Evolutionary conservation across 768 basidiomycete genomes (phyloP).

Genomic region (Boletus insuetus): DNA sequence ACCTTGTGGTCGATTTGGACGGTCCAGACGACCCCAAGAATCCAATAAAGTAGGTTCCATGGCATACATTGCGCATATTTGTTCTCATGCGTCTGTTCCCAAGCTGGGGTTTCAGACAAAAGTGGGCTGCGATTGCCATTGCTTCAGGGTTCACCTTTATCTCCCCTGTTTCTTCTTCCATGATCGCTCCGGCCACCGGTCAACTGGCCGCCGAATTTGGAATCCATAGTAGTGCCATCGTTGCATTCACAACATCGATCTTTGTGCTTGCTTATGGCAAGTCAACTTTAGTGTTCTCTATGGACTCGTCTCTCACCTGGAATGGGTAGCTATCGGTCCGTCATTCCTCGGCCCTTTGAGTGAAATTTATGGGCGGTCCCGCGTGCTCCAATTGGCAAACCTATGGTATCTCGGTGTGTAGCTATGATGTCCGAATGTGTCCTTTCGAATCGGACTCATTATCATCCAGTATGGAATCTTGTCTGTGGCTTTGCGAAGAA

Average conservation of each 20-base stretch:
- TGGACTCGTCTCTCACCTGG: neutral
- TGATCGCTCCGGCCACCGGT: constrained; percentile 63
- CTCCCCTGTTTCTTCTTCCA: constrained; percentile 66
- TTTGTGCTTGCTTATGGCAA: constrained; percentile 61
- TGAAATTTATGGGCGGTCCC: constrained; percentile 68
- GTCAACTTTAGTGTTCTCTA: constrained; percentile 7
- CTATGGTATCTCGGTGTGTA: constrained; percentile 60
- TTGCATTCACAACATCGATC: constrained; percentile 59
- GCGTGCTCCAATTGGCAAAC: constrained; percentile 60
- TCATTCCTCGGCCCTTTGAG: constrained; percentile 56
- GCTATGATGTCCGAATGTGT: too few relatives aligned
- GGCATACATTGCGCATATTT: neutral
- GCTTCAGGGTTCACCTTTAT: constrained; percentile 71
- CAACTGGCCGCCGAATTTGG: constrained; percentile 54
- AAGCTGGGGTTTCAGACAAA: constrained; percentile 55
- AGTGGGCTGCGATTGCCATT: constrained; percentile 65
- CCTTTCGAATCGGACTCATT: neutral
- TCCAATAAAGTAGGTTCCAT: constrained; percentile 51
- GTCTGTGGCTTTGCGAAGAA: constrained; percentile 63
- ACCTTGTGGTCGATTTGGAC: constrained; percentile 57
- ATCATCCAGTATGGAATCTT: constrained; percentile 53
- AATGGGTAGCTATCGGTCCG: constrained; percentile 28
- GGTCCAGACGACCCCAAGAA: constrained; percentile 57
- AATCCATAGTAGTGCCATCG: constrained; percentile 45
- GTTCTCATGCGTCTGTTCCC: neutral